These are phyloP conservation scores for Pseudozyma thailandica DNA, from an alignment of 1,284 basidiomycete species.

Conservation along the genomic window DNA sequence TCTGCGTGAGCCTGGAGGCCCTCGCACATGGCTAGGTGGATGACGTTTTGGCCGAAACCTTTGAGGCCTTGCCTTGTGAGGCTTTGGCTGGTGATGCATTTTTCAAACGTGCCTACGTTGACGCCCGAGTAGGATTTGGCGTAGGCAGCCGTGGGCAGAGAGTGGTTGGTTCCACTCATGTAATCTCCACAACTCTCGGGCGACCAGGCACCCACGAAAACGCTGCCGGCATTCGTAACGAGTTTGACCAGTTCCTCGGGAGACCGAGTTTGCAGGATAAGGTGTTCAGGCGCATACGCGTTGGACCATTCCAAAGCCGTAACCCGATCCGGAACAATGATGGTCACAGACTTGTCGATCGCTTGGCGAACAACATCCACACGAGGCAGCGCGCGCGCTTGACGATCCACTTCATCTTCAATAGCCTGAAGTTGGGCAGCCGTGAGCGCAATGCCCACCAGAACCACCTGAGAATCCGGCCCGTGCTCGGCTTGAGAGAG, in stretches of 20 bases:
- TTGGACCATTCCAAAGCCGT: slow-evolving; percentile 91
- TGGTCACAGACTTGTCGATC: slow-evolving; percentile 89
- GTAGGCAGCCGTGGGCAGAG: slow-evolving; percentile 77
- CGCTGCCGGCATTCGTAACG: slow-evolving; percentile 77
- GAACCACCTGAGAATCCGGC: slow-evolving; percentile 95
- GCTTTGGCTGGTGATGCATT: slow-evolving; percentile 96
- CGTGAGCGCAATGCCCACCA: slow-evolving; percentile 82
- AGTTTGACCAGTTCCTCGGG: slow-evolving; percentile 58
- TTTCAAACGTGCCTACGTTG: slow-evolving; percentile 96
- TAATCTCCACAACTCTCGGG: slow-evolving; percentile 98
- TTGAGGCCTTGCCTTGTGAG: slow-evolving; percentile 82
- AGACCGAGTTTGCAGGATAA: slow-evolving; percentile 69
- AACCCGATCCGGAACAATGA: slow-evolving; percentile 76
- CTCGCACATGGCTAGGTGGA: slow-evolving; percentile 91
- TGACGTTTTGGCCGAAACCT: slow-evolving; percentile 86
- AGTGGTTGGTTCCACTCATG: slow-evolving; percentile 98
- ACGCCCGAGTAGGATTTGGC: slow-evolving; percentile 98
- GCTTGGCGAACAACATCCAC: slow-evolving; percentile 91
- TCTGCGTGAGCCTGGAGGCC: slow-evolving; percentile 90
- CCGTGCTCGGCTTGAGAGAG: slow-evolving; percentile 97
- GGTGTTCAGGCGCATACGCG: slow-evolving; percentile 83
- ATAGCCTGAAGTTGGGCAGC: slow-evolving; percentile 77
- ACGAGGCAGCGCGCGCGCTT: slow-evolving; percentile 86
- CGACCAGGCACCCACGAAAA: slow-evolving; percentile 81
- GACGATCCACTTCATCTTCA: slow-evolving; percentile 85